Percentiles rank a stretch among this genome's conserved stretches.
Conservation (phyloP, 192 early-diverging fungal species). For the Cladochytrium replicatum region DNA sequence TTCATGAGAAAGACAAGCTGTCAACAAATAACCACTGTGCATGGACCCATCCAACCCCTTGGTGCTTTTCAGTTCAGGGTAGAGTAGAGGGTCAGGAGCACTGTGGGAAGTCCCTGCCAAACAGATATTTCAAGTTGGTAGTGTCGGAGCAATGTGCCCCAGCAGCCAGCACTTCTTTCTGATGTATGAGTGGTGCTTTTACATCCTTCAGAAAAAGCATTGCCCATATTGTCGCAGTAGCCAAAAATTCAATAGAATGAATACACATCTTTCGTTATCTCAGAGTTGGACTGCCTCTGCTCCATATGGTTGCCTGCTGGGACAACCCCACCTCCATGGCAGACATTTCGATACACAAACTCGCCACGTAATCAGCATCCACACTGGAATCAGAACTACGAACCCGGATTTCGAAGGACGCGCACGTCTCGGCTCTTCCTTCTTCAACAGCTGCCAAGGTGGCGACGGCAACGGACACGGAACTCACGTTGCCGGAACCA, state of each 20-base stretch:
- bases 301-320: too few relatives aligned
- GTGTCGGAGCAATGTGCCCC: constrained; percentile 30
- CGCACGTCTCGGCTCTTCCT: constrained; percentile 32
- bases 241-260: too few relatives aligned
- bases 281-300: too few relatives aligned
- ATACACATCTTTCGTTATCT: too few relatives aligned
- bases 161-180: constrained; percentile 40
- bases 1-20: constrained; percentile 32
- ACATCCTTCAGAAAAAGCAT: constrained; percentile 27
- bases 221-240: constrained; percentile 52
- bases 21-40: too few relatives aligned
- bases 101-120: constrained; percentile 17
- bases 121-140: constrained; percentile 28
- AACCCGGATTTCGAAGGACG: constrained; percentile 76
- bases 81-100: too few relatives aligned
- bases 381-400: constrained; percentile 65
- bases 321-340: too few relatives aligned
- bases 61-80: too few relatives aligned
- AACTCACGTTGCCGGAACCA: constrained; percentile 15
- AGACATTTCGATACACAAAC: too few relatives aligned
- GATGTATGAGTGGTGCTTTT: constrained; percentile 45
- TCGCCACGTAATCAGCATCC: too few relatives aligned
- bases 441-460: background rate
- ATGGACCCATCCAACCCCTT: too few relatives aligned
- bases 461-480: constrained; percentile 8